Base-by-base conservation (phyloP, 768 basidiomycete species). In the Boletus rex-veris region DNA sequence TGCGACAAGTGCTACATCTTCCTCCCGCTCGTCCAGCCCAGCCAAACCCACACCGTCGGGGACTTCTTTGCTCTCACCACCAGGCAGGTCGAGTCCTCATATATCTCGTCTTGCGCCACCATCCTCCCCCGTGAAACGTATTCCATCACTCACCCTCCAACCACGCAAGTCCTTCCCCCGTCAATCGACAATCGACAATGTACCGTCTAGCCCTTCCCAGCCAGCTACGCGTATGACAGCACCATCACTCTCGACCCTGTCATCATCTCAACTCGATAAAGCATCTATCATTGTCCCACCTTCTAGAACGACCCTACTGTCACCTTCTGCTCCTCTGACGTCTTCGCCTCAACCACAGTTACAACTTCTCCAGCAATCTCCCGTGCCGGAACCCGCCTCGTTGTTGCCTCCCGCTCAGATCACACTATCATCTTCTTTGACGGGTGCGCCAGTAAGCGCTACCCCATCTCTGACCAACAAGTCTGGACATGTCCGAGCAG, bases 21-120 rank as follows among this genome's bases (percentile, higher is more conserved):
- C 86, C 16, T 81, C 86, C 9, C 83, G 88, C 18, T 80, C 88
- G 7, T 68, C 72, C 5, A 90, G 87, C 65, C 89, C 88, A 18
- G 75, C 72, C 24, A 85, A 85, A 63, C 71, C 77, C 33, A 11
- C 52, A 15, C 18, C 24, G 7, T 38, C 52, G 3, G 63, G 70
- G 7, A 52, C 65, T 15, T 56, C 69, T 35, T 19, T 73, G n/a
- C 56, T 67, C 19, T 59, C 69, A 26, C 57, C 73, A 7, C 63
- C 75, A 6, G 67, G 64, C 44, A 50, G 54, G 50, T 64, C 64
- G 44, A 58, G 60, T 52, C 58, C 68, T 24, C 57, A 61, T 33
- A 59, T 52, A 41, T 68, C 65, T 39, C 73, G 63, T 50, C 67
- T 68, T n/a, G 60, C 67, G 37, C 66, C 69, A 6, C 64, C 72